These are phyloP conservation scores for Epichloe bromicola DNA, from an alignment of 2,329 filamentous ascomycete genomes.

Conservation along the genomic window DNA sequence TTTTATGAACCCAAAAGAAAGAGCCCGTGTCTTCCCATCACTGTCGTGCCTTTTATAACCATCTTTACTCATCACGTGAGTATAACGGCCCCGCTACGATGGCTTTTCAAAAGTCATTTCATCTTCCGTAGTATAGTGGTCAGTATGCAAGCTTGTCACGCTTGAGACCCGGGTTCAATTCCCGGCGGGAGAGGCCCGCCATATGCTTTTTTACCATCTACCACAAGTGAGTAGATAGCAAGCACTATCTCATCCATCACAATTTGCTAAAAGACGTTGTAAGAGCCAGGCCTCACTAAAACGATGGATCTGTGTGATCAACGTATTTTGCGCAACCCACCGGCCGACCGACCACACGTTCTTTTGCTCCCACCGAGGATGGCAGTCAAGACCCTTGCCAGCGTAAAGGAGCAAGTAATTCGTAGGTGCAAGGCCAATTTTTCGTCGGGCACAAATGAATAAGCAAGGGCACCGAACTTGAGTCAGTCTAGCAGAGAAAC, in stretches of 20 bases:
- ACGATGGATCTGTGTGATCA: no score
- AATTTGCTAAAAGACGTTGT: no score
- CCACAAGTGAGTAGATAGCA: no score
- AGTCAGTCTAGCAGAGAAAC: neutral
- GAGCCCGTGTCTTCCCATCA: no score
- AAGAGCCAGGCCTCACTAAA: no score
- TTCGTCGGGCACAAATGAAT: no score
- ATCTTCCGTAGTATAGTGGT: constrained; percentile 4
- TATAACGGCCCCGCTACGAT: neutral
- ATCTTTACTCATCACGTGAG: neutral
- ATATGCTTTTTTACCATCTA: rapidly evolving
- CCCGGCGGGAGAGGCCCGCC: neutral
- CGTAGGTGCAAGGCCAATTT: no score
- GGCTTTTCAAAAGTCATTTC: neutral
- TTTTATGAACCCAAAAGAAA: no score
- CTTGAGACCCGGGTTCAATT: constrained; percentile 4
- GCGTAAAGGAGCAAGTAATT: no score
- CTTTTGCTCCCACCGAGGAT: neutral
- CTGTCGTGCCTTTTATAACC: neutral
- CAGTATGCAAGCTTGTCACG: constrained; percentile 4
- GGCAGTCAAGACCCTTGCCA: no score
- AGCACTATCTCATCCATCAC: no score
- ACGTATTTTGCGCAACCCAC: neutral
- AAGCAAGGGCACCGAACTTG: no score
- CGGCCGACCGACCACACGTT: neutral